Evolutionary conservation across 2,329 filamentous ascomycete species (phyloP).

Genomic region (Botryosphaeria dothidea): DNA sequence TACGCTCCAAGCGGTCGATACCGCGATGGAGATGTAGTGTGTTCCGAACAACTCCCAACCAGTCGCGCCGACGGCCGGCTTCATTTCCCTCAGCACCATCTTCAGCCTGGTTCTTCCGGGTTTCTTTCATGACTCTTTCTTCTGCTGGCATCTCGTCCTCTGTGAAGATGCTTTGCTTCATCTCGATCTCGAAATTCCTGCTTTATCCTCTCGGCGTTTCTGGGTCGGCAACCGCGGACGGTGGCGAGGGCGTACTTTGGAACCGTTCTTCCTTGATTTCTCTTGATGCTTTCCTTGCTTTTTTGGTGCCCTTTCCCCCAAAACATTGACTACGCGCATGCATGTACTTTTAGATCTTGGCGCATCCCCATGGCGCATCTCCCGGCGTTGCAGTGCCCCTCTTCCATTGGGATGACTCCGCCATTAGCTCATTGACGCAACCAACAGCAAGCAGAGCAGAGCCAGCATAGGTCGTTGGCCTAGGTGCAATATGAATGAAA

Average conservation of each 20-base stretch:
- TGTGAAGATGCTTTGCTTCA: constrained; percentile 7
- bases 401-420: not conserved
- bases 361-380: constrained; percentile 8
- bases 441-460: constrained; percentile 9
- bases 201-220: constrained; percentile 15
- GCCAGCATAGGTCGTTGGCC: not conserved
- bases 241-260: constrained; percentile 13
- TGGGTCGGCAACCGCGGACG: constrained; percentile 8
- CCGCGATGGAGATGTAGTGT: constrained; percentile 17
- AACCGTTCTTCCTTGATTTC: constrained; percentile 10
- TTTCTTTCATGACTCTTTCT: constrained; percentile 1
- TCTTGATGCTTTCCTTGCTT: constrained; percentile 12
- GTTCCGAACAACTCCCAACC: not conserved
- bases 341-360: constrained; percentile 18
- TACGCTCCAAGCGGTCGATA: constrained; percentile 4
- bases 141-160: constrained; percentile 2
- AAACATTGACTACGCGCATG: constrained; percentile 19
- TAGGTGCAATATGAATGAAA: constrained; percentile 11
- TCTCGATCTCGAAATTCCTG: constrained; percentile 13
- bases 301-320: constrained; percentile 12
- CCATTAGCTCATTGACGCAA: not conserved
- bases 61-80: not conserved
- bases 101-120: not conserved
- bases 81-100: not conserved
- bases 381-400: constrained; percentile 14